Evolutionary conservation across 306 rosid species (phyloP), one percentile per base, ranked within the genome.

Genomic region (Castanea crenata): DNA sequence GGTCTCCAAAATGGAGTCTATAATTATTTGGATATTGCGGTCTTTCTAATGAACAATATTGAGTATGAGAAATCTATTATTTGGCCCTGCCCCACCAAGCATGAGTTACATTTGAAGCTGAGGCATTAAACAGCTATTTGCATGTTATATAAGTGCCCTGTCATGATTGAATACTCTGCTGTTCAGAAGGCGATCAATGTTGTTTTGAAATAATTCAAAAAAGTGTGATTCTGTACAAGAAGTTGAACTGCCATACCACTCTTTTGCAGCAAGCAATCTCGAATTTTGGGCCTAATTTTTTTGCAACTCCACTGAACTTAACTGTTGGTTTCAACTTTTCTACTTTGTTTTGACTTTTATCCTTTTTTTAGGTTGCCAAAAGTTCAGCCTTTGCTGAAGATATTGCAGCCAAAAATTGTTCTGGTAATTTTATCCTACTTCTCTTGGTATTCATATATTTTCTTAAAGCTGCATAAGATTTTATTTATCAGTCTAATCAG

Each of bases 391-490:
- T 83, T 91, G 85, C 79, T 91, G 70, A 83, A 79, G 84, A 75
- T 75, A 62, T 71, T 92, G 89, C 92, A 82, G 76, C 90, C 99
- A 67, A 91, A 91, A 85, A 78, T 81, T 71, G 82, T 84, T 65
- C 76, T 90, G 95, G 99, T 94, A 87, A 58, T 85, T 46, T 38
- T 63, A 29, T 79, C 55, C 54, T 25, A n/a, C 34, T 79, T 34
- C 19, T 68, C 71, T 38, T 32, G 58, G 15, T 69, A 11, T 10
- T 11, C 54, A 29, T 9, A 46, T 63, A 10, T 52, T 74, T 35
- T 16, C 5, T 70, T 44, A 15, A 6, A 69, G 55, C 52, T 25
- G n/a, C 55, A 13, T 52, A 59, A 69, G 81, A 82, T 68, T 55
- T 64, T 75, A 21, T 41, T 44, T 79, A 63, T n/a, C 57, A 44